Evolutionary conservation across 805 yeast species (phyloP).

Genomic region (Pichia deserticola): DNA sequence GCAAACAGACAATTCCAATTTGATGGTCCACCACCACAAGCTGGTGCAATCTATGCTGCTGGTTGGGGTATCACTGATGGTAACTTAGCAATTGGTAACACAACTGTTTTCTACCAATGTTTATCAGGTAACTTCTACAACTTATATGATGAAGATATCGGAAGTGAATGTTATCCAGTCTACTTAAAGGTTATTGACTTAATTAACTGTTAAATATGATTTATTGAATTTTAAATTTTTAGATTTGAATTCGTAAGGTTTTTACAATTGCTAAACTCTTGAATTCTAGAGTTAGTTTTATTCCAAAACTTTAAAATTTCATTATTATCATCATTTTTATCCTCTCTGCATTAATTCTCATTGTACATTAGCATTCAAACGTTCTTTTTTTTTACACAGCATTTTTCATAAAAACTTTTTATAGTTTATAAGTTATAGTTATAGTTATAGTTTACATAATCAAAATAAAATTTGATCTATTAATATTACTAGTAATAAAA

Average conservation of each 20-base stretch:
- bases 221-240: no score
- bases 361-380: conserved; percentile 2
- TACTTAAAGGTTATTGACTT: conserved; percentile 39
- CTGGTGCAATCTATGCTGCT: conserved; percentile 46
- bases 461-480: not conserved
- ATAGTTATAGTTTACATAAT: conserved; percentile 1
- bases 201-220: conserved; percentile 25
- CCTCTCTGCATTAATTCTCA: not conserved
- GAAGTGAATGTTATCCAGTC: conserved; percentile 40
- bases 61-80: conserved; percentile 43
- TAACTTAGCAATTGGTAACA: conserved; percentile 44
- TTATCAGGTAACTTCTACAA: conserved; percentile 51
- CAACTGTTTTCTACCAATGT: conserved; percentile 46
- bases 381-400: conserved; percentile 1
- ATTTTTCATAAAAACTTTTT: not conserved
- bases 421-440: conserved; percentile 1
- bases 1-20: conserved; percentile 61
- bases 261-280: not conserved
- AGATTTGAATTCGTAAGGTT: no score
- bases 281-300: not conserved
- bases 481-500: no score
- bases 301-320: no score
- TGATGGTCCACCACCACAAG: conserved; percentile 62
- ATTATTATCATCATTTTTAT: no score
- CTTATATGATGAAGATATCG: conserved; percentile 44